Conservation (phyloP, 441 rosid genomes). For the Euphorbia celastroides region DNA sequence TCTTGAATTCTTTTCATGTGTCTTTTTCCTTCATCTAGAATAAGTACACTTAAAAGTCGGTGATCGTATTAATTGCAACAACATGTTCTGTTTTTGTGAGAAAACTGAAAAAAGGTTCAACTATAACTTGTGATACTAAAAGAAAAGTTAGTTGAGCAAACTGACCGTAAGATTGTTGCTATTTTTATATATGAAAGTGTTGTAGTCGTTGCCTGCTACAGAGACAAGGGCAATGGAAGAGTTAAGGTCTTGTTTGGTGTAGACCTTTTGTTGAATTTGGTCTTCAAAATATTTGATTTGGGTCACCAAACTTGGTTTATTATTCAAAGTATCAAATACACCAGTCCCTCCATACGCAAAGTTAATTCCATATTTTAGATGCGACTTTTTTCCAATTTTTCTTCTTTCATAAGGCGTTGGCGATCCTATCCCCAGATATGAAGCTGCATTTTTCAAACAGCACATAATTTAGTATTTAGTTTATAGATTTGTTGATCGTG, state of each 20-base stretch:
- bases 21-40: too few relatives aligned
- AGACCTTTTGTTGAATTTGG: constrained; percentile 26
- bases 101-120: too few relatives aligned
- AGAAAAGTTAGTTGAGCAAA: constrained; percentile 4
- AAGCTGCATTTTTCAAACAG: constrained; percentile 27
- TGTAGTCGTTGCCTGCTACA: constrained; percentile 50
- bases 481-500: too few relatives aligned
- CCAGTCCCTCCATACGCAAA: constrained; percentile 61
- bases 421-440: constrained; percentile 29
- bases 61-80: too few relatives aligned
- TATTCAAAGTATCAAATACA: constrained; percentile 36
- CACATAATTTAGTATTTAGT: too few relatives aligned
- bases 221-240: constrained; percentile 43
- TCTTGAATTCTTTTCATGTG: too few relatives aligned
- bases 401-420: constrained; percentile 31
- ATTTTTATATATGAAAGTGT: constrained; percentile 21
- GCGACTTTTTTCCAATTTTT: constrained; percentile 2
- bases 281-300: constrained; percentile 39
- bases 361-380: constrained; percentile 34
- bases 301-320: constrained; percentile 39
- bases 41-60: too few relatives aligned
- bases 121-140: not conserved
- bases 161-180: constrained; percentile 25
- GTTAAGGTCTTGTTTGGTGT: constrained; percentile 28
- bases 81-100: too few relatives aligned